These are phyloP conservation scores for Fusarium anthophilum DNA, from an alignment of 2,329 filamentous ascomycete genomes.

Conservation along the genomic window DNA sequence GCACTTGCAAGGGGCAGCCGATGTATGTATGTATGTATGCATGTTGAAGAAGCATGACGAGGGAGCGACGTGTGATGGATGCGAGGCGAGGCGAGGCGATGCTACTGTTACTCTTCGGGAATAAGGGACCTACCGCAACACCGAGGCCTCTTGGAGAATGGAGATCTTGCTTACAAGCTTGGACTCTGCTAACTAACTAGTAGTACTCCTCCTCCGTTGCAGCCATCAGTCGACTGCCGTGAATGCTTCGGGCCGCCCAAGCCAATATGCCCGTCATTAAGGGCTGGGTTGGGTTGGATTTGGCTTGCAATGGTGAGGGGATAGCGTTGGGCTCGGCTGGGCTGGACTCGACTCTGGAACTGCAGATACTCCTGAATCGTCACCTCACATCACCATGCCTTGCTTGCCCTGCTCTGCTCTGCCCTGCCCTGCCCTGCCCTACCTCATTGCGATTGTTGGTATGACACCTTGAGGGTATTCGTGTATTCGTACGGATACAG, in stretches of 20 bases:
- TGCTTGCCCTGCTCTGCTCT: not conserved
- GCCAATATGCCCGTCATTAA: conserved; percentile 28
- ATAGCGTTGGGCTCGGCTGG: conserved; percentile 1
- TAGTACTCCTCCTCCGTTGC: not conserved
- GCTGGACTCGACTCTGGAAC: conserved; percentile 2
- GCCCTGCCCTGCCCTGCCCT: not conserved
- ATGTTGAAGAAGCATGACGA: conserved; percentile 2
- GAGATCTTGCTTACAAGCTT: conserved; percentile 13
- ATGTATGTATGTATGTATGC: not conserved
- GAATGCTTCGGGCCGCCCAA: conserved; percentile 34
- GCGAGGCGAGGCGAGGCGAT: not conserved
- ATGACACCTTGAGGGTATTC: not conserved
- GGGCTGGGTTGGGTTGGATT: conserved; percentile 10
- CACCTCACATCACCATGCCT: conserved; percentile 9
- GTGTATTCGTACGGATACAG: not conserved
- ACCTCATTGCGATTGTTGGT: not conserved
- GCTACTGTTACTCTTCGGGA: conserved; percentile 16
- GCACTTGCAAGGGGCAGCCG: not conserved
- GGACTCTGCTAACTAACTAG: not conserved
- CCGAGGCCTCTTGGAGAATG: conserved; percentile 15
- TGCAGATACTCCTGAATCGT: conserved; percentile 16
- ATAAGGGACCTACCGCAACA: conserved; percentile 28
- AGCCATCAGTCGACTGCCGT: conserved; percentile 31
- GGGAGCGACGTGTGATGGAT: not conserved
- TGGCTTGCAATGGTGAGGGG: conserved; percentile 10